These are phyloP conservation scores for Lactifluus hygrophoroides DNA, from an alignment of 768 basidiomycete genomes.

Conservation along the genomic window DNA sequence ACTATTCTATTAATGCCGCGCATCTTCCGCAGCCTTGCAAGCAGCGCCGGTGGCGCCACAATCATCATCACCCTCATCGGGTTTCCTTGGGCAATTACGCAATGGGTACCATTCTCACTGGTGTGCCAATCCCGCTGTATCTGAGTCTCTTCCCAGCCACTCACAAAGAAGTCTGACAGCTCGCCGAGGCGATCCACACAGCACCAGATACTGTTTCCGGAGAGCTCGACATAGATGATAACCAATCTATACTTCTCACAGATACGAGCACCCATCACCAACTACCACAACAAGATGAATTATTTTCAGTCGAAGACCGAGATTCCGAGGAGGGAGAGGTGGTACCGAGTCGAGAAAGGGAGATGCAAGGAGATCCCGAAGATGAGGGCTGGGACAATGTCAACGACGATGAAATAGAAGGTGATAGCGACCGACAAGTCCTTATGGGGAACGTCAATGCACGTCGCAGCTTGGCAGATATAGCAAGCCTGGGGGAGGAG, in stretches of 20 bases:
- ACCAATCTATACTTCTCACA: conserved; percentile 31
- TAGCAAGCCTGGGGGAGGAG: conserved; percentile 5
- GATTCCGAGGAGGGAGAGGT: conserved; percentile 15
- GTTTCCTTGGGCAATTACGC: conserved; percentile 86
- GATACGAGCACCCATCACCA: conserved; percentile 29
- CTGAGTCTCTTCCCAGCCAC: neutral
- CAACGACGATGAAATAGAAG: conserved; percentile 21
- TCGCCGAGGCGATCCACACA: conserved; percentile 79
- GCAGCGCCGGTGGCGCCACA: conserved; percentile 62
- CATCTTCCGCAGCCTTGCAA: conserved; percentile 48
- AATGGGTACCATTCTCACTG: conserved; percentile 90
- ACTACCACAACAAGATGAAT: conserved; percentile 22
- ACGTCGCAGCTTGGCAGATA: conserved; percentile 17
- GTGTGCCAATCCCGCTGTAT: conserved; percentile 35
- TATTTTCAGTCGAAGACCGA: conserved; percentile 27
- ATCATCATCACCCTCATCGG: conserved; percentile 71
- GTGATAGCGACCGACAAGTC: conserved; percentile 3
- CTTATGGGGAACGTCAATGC: conserved; percentile 18
- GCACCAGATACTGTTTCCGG: conserved; percentile 32
- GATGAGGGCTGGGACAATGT: conserved; percentile 26
- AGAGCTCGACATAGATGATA: conserved; percentile 25
- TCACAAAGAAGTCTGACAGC: conserved; percentile 23
- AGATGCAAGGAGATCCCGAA: conserved; percentile 18
- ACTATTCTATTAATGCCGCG: neutral
- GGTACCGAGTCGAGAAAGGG: neutral